A percentile compares a stretch with the other conserved stretches of the same genome.
phyloP scores from a whole-genome alignment of 495 filamentous ascomycete species.

The Xylaria venustula region DNA sequence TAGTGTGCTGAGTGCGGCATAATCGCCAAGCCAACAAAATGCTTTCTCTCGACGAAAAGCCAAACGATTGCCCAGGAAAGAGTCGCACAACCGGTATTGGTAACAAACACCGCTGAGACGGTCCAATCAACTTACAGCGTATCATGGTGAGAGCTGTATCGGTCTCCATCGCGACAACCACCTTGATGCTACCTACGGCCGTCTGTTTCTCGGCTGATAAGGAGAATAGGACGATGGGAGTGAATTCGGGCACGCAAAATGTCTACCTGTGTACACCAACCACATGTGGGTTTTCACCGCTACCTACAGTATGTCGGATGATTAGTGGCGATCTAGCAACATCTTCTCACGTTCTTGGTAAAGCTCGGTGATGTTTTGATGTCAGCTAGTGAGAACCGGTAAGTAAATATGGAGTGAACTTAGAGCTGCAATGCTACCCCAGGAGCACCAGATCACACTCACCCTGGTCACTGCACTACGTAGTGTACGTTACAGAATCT shows the following conservation, averaged over 20 bases:
- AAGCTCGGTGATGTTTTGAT: conserved; percentile 4
- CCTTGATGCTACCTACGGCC: background rate
- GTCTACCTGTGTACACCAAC: background rate
- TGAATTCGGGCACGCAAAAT: background rate
- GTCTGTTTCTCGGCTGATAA: background rate
- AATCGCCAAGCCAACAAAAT: conserved; percentile 4
- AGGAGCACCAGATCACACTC: conserved; percentile 11
- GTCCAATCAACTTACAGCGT: background rate
- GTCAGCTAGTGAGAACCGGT: conserved; percentile 3
- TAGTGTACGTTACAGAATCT: conserved; percentile 12
- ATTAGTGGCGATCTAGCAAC: background rate
- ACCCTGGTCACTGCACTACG: background rate
- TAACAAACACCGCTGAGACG: background rate
- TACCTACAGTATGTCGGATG: background rate
- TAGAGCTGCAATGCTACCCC: conserved; percentile 15
- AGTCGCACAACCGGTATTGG: background rate
- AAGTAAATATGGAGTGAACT: conserved; percentile 13
- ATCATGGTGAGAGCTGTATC: background rate
- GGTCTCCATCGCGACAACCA: background rate
- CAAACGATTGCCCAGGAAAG: background rate
- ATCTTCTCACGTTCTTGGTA: background rate
- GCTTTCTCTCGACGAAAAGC: background rate
- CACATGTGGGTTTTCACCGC: background rate
- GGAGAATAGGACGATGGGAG: too few relatives aligned
- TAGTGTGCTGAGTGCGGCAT: background rate